These are phyloP conservation scores for Daldinia grandis DNA, from an alignment of 495 filamentous ascomycete genomes.

Conservation along the genomic window DNA sequence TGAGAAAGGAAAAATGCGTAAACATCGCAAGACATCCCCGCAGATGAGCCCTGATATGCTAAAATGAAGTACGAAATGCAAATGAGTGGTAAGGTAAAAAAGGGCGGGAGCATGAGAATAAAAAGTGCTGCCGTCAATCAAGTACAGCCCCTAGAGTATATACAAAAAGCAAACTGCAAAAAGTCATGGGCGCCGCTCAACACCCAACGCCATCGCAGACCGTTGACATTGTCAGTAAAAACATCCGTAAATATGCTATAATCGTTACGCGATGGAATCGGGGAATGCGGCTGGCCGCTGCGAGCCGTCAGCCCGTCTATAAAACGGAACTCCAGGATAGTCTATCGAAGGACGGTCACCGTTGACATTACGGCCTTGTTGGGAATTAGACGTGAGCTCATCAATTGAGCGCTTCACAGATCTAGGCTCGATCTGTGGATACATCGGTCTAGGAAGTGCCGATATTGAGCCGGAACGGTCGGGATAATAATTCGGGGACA, in stretches of 20 bases:
- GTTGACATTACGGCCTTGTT: constrained; percentile 41
- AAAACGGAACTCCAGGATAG: constrained; percentile 31
- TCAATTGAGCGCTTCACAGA: constrained; percentile 44
- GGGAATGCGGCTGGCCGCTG: constrained; percentile 31
- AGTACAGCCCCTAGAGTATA: constrained; percentile 15
- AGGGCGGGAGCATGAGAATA: constrained; percentile 9
- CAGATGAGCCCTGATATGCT: constrained; percentile 13
- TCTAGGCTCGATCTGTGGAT: constrained; percentile 38
- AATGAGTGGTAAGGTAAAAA: constrained; percentile 21
- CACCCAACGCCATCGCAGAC: constrained; percentile 32
- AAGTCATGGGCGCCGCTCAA: constrained; percentile 25
- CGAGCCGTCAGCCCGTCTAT: constrained; percentile 42
- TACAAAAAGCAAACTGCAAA: constrained; percentile 24
- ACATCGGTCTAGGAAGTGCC: constrained; percentile 30
- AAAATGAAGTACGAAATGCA: constrained; percentile 20
- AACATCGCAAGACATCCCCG: constrained; percentile 3
- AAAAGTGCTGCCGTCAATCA: constrained; percentile 2
- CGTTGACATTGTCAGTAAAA: constrained; percentile 22
- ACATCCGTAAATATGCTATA: constrained; percentile 36
- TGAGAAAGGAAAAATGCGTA: constrained; percentile 12
- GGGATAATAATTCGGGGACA: constrained; percentile 25
- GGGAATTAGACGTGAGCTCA: constrained; percentile 38
- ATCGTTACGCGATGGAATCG: constrained; percentile 27
- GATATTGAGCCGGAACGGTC: constrained; percentile 41
- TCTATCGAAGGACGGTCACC: constrained; percentile 41